Percentiles rank a stretch among this genome's conserved stretches.
phyloP scores from a whole-genome alignment of 345 rosid genomes.

The Alliaria petiolata region DNA sequence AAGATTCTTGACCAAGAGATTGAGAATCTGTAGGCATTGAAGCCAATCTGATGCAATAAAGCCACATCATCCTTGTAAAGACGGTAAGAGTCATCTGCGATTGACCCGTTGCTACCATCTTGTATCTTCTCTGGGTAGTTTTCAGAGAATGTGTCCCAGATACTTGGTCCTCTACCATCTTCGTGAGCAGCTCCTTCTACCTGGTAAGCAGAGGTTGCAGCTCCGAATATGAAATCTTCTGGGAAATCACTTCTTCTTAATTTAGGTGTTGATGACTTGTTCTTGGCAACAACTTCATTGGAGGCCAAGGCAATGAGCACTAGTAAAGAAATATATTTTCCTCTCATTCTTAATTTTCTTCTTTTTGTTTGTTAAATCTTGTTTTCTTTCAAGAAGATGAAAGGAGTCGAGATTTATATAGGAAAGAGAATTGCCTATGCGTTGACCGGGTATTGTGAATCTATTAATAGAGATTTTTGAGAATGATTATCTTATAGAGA shows the following conservation, averaged over 20 bases:
- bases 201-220: constrained; percentile 33
- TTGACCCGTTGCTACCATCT: constrained; percentile 18
- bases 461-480: not conserved
- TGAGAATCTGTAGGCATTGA: constrained; percentile 39
- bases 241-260: constrained; percentile 17
- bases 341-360: not conserved
- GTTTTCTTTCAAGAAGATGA: not conserved
- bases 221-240: constrained; percentile 21
- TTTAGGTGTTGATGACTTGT: not conserved
- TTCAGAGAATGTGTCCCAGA: constrained; percentile 30
- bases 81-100: constrained; percentile 30
- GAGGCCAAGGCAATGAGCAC: not conserved
- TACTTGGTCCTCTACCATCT: constrained; percentile 39
- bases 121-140: constrained; percentile 25
- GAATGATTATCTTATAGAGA: not conserved
- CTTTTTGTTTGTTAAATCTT: not conserved
- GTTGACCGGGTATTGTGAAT: not conserved
- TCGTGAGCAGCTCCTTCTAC: constrained; percentile 37
- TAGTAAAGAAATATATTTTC: not conserved
- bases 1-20: constrained; percentile 41
- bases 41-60: constrained; percentile 30
- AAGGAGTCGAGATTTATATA: not conserved
- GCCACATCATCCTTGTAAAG: constrained; percentile 36
- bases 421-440: not conserved
- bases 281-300: constrained; percentile 11